Evolutionary conservation across 257 asterid genomes (phyloP).

Genomic region (Solanum rostratum): DNA sequence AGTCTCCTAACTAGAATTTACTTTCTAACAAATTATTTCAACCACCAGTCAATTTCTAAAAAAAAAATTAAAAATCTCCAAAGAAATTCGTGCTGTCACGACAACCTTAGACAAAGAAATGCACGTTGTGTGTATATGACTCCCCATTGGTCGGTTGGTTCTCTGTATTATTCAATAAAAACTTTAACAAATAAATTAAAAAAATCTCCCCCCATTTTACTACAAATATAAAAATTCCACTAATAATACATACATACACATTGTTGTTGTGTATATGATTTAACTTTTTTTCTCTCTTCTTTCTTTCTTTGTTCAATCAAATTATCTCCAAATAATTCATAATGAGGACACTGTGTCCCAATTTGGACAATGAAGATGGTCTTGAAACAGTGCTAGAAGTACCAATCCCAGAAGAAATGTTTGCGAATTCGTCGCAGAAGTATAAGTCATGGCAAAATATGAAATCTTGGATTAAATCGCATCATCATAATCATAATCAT

Average conservation of each 20-base stretch:
- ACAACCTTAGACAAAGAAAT: not conserved
- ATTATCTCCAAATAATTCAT: not conserved
- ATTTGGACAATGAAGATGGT: slow-evolving; percentile 43
- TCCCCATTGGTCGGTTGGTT: not conserved
- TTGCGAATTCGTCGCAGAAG: slow-evolving; percentile 11
- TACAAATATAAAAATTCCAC: not conserved
- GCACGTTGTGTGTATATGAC: slow-evolving; percentile 2
- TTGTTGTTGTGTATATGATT: not conserved
- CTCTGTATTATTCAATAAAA: not conserved
- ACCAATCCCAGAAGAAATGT: slow-evolving; percentile 59
- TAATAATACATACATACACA: not conserved
- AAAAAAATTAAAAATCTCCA: not conserved
- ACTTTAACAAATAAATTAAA: not conserved
- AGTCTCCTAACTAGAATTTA: not conserved
- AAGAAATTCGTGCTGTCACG: slow-evolving; percentile 3
- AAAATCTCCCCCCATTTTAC: not conserved
- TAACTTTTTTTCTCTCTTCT: not conserved
- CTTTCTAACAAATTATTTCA: not conserved
- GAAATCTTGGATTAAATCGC: slow-evolving; percentile 33
- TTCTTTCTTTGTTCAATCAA: not conserved
- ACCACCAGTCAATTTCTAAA: not conserved
- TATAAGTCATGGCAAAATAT: slow-evolving; percentile 10
- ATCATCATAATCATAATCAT: not conserved
- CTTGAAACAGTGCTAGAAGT: slow-evolving; percentile 72
- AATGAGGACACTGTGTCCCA: slow-evolving; percentile 59